Conservation (phyloP, 257 asterid species). For the Striga asiatica region DNA sequence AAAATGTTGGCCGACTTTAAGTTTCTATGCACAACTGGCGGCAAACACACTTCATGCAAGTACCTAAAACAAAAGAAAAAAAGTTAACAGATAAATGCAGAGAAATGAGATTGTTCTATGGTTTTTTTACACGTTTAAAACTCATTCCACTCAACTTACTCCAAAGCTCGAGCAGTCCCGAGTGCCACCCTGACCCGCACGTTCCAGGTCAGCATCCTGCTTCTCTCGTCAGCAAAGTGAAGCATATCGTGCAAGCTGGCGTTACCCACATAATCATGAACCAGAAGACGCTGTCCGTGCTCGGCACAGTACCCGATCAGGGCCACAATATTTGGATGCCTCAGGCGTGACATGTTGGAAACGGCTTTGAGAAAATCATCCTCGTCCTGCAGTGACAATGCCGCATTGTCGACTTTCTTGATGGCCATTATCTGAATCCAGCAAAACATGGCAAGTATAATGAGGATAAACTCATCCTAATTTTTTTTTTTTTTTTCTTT, state of each 20-base stretch:
- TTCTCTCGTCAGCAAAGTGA: constrained; percentile 87
- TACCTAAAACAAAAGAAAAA: constrained; percentile 38
- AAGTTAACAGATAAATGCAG: constrained; percentile 11
- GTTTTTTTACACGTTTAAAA: neutral
- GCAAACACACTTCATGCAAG: constrained; percentile 98
- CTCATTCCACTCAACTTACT: constrained; percentile 38
- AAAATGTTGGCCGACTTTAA: constrained; percentile 89
- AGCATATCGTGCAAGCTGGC: constrained; percentile 94
- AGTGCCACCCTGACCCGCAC: constrained; percentile 95
- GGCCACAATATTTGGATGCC: constrained; percentile 87
- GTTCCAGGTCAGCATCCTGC: constrained; percentile 85
- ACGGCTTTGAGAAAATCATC: constrained; percentile 81
- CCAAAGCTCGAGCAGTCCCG: constrained; percentile 98
- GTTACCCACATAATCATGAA: constrained; percentile 63
- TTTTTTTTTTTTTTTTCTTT: too few species aligned
- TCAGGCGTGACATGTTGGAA: constrained; percentile 80
- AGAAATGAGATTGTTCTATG: neutral
- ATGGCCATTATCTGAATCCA: constrained; percentile 62
- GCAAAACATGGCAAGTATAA: neutral
- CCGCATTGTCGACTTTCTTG: constrained; percentile 79
- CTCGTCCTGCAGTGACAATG: constrained; percentile 87
- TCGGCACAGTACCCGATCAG: constrained; percentile 85
- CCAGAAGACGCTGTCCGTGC: constrained; percentile 90
- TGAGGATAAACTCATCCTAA: constrained; percentile 6
- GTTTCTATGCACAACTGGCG: constrained; percentile 90